phyloP scores from a whole-genome alignment of 495 filamentous ascomycete species.

The Neurospora sp. region DNA sequence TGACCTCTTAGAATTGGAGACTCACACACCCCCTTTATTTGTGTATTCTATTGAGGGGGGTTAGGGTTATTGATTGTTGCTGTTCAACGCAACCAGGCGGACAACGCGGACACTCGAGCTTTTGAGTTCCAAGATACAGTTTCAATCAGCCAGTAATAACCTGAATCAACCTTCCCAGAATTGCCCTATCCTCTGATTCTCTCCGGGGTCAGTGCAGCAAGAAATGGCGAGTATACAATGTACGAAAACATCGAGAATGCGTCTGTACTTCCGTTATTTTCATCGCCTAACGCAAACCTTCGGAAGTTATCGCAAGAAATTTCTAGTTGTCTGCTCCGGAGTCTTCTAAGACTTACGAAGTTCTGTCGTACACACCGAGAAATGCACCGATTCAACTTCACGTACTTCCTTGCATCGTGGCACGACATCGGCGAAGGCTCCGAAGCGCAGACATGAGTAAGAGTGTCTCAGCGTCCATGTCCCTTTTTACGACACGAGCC shows the following conservation, averaged over 20 bases:
- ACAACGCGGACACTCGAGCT: background rate
- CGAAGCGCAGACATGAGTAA: background rate
- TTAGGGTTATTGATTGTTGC: background rate
- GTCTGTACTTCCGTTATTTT: background rate
- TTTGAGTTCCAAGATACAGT: background rate
- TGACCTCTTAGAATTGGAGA: background rate
- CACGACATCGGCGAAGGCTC: background rate
- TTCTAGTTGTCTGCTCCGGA: fast-evolving
- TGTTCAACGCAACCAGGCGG: background rate
- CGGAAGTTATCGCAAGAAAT: background rate
- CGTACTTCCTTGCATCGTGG: background rate
- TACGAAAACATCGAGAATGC: background rate
- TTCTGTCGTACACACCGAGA: background rate
- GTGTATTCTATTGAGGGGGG: background rate
- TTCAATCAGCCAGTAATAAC: background rate
- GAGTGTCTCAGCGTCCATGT: background rate
- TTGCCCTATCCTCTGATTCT: background rate
- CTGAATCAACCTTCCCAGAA: background rate
- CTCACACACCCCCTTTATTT: background rate
- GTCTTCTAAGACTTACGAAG: background rate
- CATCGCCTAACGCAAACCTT: background rate
- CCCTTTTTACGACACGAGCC: background rate
- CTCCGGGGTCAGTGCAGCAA: background rate
- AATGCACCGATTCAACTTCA: background rate
- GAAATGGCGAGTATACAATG: background rate